Conservation (phyloP, 306 rosid genomes). For the Luffa aegyptiaca region DNA sequence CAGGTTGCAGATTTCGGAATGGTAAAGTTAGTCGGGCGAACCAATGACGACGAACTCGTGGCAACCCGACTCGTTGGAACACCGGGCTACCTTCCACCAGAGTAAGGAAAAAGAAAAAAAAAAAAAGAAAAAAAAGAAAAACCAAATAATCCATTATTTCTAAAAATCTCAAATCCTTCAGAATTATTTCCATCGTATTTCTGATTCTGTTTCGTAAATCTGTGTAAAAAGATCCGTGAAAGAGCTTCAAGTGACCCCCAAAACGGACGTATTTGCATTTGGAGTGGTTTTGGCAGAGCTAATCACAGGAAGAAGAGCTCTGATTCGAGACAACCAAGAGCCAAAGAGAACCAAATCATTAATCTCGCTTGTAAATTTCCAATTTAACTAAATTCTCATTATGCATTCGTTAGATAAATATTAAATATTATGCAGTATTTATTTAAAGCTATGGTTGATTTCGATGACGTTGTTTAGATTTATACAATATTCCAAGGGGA, state of each 20-base stretch:
- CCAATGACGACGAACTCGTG: conserved; percentile 53
- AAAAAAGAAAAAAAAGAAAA: conserved; percentile 5
- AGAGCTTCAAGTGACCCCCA: conserved; percentile 77
- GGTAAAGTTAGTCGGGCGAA: conserved; percentile 62
- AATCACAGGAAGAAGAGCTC: conserved; percentile 67
- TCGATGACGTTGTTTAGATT: conserved; percentile 26
- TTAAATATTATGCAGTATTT: neutral
- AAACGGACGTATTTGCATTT: conserved; percentile 81
- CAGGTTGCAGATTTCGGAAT: conserved; percentile 89
- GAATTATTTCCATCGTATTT: neutral
- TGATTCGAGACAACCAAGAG: conserved; percentile 46
- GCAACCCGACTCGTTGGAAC: conserved; percentile 85
- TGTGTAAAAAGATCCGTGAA: conserved; percentile 48
- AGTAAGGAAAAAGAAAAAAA: conserved; percentile 28
- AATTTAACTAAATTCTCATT: neutral
- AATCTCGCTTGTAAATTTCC: conserved; percentile 42
- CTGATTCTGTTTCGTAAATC: neutral
- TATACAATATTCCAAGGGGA: conserved; percentile 42
- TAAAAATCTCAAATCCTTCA: neutral
- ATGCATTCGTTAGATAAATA: neutral
- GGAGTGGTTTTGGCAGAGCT: conserved; percentile 77
- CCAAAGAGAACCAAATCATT: conserved; percentile 49
- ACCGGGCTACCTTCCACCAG: conserved; percentile 95
- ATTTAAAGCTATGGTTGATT: neutral
- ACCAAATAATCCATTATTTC: neutral